A percentile compares a stretch with the other conserved stretches of the same genome.
Evolutionary conservation across 805 yeast species (phyloP).

Genomic region (Ogataea ganodermae): DNA sequence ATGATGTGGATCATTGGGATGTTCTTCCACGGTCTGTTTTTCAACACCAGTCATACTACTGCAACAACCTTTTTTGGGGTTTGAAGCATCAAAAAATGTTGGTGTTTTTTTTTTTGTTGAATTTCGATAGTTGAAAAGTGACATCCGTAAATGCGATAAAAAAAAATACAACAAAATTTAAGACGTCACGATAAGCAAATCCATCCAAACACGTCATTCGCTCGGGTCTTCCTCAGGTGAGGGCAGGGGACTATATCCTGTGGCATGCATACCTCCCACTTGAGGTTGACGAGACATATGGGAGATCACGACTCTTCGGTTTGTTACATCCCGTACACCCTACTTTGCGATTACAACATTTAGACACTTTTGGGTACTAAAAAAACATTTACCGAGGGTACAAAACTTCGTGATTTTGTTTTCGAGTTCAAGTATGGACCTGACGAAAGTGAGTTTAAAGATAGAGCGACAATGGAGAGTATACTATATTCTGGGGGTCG

Average conservation of each 20-base stretch:
- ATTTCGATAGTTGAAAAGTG: too few relatives aligned
- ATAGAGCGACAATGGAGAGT: constrained; percentile 14
- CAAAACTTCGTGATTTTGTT: constrained; percentile 13
- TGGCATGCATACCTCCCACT: constrained; percentile 48
- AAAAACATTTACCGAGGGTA: constrained; percentile 9
- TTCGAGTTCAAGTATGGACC: constrained; percentile 12
- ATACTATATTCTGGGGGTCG: constrained; percentile 25
- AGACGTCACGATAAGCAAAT: too few relatives aligned
- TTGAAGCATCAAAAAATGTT: too few relatives aligned
- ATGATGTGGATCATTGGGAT: too few relatives aligned
- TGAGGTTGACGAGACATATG: constrained; percentile 41
- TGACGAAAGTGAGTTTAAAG: constrained; percentile 12
- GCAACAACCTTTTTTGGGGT: too few relatives aligned
- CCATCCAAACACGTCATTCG: too few relatives aligned
- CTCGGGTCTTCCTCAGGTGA: constrained; percentile 40
- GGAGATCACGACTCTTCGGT: constrained; percentile 42
- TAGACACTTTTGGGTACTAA: constrained; percentile 10
- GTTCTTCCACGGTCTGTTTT: too few relatives aligned
- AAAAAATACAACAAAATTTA: too few relatives aligned
- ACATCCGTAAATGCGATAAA: too few relatives aligned
- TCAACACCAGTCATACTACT: too few relatives aligned
- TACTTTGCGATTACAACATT: constrained; percentile 28
- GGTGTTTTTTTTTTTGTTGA: too few relatives aligned
- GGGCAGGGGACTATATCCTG: constrained; percentile 44
- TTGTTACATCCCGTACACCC: constrained; percentile 40